Conservation (phyloP, 2,329 filamentous ascomycete genomes). For the Onygenales sp. region DNA sequence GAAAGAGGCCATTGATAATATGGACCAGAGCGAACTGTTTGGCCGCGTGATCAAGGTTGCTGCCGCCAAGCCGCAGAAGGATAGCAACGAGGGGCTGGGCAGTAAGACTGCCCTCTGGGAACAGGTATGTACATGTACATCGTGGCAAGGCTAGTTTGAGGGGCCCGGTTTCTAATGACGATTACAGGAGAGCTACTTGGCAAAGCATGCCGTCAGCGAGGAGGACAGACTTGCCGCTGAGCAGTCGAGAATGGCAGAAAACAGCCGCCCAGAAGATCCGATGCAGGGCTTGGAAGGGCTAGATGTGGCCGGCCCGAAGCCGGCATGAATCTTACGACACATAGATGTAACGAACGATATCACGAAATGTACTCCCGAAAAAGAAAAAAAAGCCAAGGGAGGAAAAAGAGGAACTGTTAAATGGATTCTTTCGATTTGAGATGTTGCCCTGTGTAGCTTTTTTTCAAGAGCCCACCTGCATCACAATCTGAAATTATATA, state of each 20-base stretch:
- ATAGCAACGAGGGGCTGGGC: slow-evolving; percentile 73
- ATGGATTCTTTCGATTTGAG: neutral
- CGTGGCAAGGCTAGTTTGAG: neutral
- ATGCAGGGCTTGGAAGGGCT: slow-evolving; percentile 94
- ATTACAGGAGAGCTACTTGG: slow-evolving; percentile 78
- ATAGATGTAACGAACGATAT: neutral
- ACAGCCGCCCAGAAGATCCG: slow-evolving; percentile 60
- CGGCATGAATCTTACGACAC: slow-evolving; percentile 42
- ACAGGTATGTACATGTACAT: slow-evolving; percentile 51
- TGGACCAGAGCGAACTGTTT: slow-evolving; percentile 94
- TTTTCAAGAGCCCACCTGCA: neutral
- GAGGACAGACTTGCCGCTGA: slow-evolving; percentile 61
- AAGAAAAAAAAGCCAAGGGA: neutral
- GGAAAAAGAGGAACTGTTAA: neutral
- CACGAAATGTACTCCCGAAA: neutral
- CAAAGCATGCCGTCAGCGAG: slow-evolving; percentile 74
- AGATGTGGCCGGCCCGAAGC: slow-evolving; percentile 87
- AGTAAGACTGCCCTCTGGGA: slow-evolving; percentile 96
- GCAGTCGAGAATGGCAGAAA: slow-evolving; percentile 41
- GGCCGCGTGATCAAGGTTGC: slow-evolving; percentile 88
- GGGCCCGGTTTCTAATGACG: neutral
- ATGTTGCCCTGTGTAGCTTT: neutral
- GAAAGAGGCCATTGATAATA: slow-evolving; percentile 94
- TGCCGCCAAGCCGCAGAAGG: slow-evolving; percentile 84
- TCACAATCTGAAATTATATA: neutral